phyloP scores from a whole-genome alignment of 2,329 filamentous ascomycete species.

The Ceratocystis ficicola region DNA sequence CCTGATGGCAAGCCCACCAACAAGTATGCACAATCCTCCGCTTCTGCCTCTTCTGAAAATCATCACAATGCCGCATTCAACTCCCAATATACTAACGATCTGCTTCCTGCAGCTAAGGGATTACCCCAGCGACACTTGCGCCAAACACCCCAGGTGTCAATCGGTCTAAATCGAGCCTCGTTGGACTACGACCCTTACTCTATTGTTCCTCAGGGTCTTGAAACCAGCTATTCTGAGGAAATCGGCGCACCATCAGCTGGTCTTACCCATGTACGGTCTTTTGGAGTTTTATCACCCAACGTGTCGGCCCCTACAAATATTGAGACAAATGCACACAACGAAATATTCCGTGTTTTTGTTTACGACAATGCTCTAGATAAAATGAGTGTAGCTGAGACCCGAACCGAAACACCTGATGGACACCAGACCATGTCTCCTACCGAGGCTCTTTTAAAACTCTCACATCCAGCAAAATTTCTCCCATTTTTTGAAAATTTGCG shows the following conservation, averaged over 20 bases:
- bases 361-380: constrained; percentile 53
- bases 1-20: constrained; percentile 29
- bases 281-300: constrained; percentile 24
- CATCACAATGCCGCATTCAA: constrained; percentile 7
- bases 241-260: constrained; percentile 27
- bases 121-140: not conserved
- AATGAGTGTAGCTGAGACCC: constrained; percentile 43
- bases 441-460: constrained; percentile 47
- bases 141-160: not conserved
- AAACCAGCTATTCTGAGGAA: constrained; percentile 38
- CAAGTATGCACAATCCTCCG: constrained; percentile 11
- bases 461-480: constrained; percentile 53
- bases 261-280: constrained; percentile 23
- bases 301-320: constrained; percentile 19
- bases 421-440: constrained; percentile 35
- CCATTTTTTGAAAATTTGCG: constrained; percentile 49
- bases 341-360: constrained; percentile 32
- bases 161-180: no score
- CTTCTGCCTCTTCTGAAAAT: not conserved
- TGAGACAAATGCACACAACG: constrained; percentile 39
- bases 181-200: constrained; percentile 29
- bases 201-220: constrained; percentile 36
- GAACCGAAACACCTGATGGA: constrained; percentile 35
- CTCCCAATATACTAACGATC: constrained; percentile 16
- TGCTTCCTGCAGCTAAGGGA: constrained; percentile 10